A percentile compares a stretch with the other conserved stretches of the same genome.
Evolutionary conservation across 371 early-diverging fungal species (phyloP).

Genomic region (Rhizopus sp.): DNA sequence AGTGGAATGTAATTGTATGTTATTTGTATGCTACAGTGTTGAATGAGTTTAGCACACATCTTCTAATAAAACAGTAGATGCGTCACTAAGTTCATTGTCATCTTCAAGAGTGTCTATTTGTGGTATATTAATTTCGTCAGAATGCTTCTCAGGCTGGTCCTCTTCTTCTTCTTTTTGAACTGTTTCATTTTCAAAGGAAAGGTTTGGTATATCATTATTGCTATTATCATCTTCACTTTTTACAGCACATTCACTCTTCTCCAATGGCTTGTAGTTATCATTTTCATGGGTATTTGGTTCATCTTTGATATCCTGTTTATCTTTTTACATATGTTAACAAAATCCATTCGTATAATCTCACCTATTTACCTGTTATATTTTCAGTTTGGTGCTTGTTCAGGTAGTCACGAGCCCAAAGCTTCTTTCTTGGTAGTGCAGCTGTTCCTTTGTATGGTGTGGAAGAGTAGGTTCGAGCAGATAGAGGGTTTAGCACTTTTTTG

Average conservation of each 20-base stretch:
- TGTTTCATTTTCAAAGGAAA: background rate
- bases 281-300: background rate
- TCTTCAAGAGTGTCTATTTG: background rate
- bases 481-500: background rate
- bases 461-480: background rate
- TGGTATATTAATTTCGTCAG: background rate
- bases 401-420: constrained; percentile 28
- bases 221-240: background rate
- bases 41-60: constrained; percentile 4
- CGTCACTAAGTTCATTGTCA: constrained; percentile 31
- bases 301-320: background rate
- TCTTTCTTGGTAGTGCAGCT: constrained; percentile 22
- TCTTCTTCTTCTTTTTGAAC: background rate
- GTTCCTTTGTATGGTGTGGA: background rate
- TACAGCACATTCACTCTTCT: background rate
- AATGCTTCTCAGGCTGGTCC: background rate
- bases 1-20: background rate
- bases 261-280: background rate
- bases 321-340: background rate
- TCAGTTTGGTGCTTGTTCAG: constrained; percentile 3
- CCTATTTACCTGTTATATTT: no score
- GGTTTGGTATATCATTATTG: background rate
- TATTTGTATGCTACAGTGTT: background rate
- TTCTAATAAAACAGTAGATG: constrained; percentile 31
- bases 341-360: no score